These are phyloP conservation scores for Agroathelia rolfsii DNA, from an alignment of 1,284 basidiomycete species.

Conservation along the genomic window DNA sequence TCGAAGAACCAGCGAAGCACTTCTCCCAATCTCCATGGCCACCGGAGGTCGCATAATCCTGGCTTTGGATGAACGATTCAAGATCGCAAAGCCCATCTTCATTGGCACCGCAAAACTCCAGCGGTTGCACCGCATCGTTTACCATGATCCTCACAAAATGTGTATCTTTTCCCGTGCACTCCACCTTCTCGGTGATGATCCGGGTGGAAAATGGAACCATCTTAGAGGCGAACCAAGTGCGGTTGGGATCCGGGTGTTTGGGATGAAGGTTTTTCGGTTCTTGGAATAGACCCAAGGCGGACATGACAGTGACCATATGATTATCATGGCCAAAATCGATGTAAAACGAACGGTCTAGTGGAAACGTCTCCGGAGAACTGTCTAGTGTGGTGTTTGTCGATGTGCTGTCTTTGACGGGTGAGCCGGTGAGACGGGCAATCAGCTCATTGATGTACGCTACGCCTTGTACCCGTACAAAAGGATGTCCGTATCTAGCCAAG, in stretches of 20 bases:
- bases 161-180: conserved; percentile 29
- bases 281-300: conserved; percentile 64
- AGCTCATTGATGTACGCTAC: conserved; percentile 82
- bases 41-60: conserved; percentile 51
- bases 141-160: conserved; percentile 53
- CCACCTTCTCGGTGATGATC: conserved; percentile 54
- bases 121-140: conserved; percentile 56
- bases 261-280: conserved; percentile 31
- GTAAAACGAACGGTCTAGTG: conserved; percentile 55
- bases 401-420: conserved; percentile 55
- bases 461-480: conserved; percentile 62
- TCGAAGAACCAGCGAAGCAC: no score
- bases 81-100: conserved; percentile 54
- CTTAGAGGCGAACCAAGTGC: conserved; percentile 45
- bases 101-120: conserved; percentile 47
- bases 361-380: conserved; percentile 56
- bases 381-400: conserved; percentile 78
- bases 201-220: conserved; percentile 57
- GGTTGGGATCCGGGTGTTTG: conserved; percentile 22
- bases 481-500: conserved; percentile 50
- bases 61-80: conserved; percentile 59
- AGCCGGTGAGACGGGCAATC: conserved; percentile 62
- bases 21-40: conserved; percentile 60
- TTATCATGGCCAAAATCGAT: conserved; percentile 80
- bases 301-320: conserved; percentile 66